Conservation (phyloP, 768 basidiomycete genomes). For the Boletus tomentosulus region DNA sequence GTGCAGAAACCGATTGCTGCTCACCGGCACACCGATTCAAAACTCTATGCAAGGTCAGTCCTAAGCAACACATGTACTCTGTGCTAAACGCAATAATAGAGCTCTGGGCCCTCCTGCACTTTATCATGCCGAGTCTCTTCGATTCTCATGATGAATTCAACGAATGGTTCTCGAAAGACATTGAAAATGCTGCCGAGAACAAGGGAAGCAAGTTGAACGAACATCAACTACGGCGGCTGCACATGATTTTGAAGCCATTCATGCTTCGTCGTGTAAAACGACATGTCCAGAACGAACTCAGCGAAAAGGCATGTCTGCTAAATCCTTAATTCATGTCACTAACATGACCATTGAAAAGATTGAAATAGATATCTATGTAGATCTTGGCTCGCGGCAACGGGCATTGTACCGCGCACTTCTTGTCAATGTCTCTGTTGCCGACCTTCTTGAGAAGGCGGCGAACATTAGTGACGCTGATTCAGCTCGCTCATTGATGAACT, state of each 20-base stretch:
- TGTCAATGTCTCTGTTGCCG: slow-evolving; percentile 91
- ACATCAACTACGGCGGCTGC: slow-evolving; percentile 88
- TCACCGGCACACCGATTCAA: slow-evolving; percentile 98
- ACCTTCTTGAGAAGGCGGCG: slow-evolving; percentile 89
- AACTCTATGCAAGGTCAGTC: slow-evolving; percentile 95
- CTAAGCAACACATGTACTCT: background rate
- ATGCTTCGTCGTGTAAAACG: slow-evolving; percentile 97
- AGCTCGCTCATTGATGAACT: slow-evolving; percentile 93
- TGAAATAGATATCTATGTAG: slow-evolving; percentile 92
- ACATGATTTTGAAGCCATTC: slow-evolving; percentile 99
- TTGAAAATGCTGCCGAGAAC: slow-evolving; percentile 92
- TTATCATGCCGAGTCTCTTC: slow-evolving; percentile 99
- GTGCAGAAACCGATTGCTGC: slow-evolving; percentile 88
- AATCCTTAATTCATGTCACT: slow-evolving; percentile 68
- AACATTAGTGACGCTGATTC: slow-evolving; percentile 89
- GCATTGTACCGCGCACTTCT: slow-evolving; percentile 84
- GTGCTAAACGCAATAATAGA: slow-evolving; percentile 45
- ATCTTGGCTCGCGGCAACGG: slow-evolving; percentile 90
- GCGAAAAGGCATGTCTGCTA: slow-evolving; percentile 74
- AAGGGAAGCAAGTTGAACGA: slow-evolving; percentile 90
- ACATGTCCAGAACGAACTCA: slow-evolving; percentile 98
- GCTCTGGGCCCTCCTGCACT: slow-evolving; percentile 96
- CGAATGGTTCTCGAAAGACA: slow-evolving; percentile 99
- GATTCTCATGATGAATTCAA: slow-evolving; percentile 99
- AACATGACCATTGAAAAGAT: slow-evolving; percentile 81